phyloP scores from a whole-genome alignment of 2,329 filamentous ascomycete genomes.

The Calonectria honghensis region DNA sequence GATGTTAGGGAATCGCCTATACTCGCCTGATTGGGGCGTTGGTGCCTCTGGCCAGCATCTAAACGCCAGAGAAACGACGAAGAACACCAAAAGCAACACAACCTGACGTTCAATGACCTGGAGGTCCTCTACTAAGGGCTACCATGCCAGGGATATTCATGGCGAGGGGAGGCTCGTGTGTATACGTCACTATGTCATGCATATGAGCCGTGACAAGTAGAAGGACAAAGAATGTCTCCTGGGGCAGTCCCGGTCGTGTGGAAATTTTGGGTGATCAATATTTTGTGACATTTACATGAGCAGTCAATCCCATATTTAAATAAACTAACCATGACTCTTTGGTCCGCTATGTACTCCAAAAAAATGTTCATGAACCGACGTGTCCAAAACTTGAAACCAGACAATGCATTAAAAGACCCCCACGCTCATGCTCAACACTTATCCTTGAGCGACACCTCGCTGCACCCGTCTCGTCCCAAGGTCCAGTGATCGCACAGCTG shows the following conservation, averaged over 20 bases:
- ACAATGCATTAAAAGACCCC: background rate
- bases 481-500: constrained; percentile 21
- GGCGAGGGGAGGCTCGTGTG: too few relatives aligned
- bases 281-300: too few relatives aligned
- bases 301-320: background rate
- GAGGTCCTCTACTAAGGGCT: too few relatives aligned
- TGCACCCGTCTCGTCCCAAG: constrained; percentile 20
- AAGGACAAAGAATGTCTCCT: background rate
- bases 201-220: background rate
- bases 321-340: background rate
- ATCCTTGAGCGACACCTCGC: background rate
- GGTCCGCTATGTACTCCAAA: background rate
- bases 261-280: too few relatives aligned
- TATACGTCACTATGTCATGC: too few relatives aligned
- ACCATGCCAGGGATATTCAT: too few relatives aligned
- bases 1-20: background rate
- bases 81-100: too few relatives aligned
- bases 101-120: too few relatives aligned
- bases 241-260: too few relatives aligned
- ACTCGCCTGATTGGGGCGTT: background rate
- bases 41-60: background rate
- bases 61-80: background rate
- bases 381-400: background rate
- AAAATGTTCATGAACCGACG: background rate
- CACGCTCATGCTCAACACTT: background rate